These are phyloP conservation scores for Globisporangium mamillatum DNA, from an alignment of 352 stramenopile genomes.

Conservation along the genomic window DNA sequence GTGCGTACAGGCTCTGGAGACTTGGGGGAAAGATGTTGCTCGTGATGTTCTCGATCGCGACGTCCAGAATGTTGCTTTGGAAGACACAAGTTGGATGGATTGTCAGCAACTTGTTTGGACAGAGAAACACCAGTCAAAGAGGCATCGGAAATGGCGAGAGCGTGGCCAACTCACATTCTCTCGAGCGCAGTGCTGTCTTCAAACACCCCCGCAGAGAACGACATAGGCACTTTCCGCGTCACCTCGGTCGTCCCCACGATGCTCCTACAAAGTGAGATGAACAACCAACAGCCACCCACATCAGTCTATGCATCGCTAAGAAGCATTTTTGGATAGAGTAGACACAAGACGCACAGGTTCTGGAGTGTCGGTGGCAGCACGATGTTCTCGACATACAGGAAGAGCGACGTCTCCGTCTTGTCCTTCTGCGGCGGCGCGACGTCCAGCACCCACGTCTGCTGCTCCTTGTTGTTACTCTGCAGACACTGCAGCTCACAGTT, in stretches of 20 bases:
- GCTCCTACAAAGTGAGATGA: conserved; percentile 24
- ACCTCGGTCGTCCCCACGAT: conserved; percentile 52
- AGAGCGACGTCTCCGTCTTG: conserved; percentile 56
- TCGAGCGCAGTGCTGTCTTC: conserved; percentile 38
- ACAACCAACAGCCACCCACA: not conserved
- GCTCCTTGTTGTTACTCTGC: conserved; percentile 30
- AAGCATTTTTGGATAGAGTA: not conserved
- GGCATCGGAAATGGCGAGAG: not conserved
- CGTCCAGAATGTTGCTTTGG: conserved; percentile 49
- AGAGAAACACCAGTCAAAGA: not conserved
- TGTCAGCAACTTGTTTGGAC: not conserved
- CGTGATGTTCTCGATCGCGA: conserved; percentile 57
- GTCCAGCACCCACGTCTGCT: conserved; percentile 47
- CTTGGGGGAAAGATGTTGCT: conserved; percentile 62
- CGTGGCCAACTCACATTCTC: conserved; percentile 34
- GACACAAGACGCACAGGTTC: conserved; percentile 48
- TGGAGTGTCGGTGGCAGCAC: conserved; percentile 44
- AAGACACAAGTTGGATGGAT: not conserved
- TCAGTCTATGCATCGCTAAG: not conserved
- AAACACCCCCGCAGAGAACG: conserved; percentile 53
- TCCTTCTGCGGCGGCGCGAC: conserved; percentile 67
- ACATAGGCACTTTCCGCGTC: conserved; percentile 55
- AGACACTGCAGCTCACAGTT: conserved; percentile 71
- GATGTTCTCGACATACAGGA: conserved; percentile 53
- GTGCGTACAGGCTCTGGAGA: conserved; percentile 51